These are phyloP conservation scores for Fusarium citri DNA, from an alignment of 2,329 filamentous ascomycete genomes.

Conservation along the genomic window DNA sequence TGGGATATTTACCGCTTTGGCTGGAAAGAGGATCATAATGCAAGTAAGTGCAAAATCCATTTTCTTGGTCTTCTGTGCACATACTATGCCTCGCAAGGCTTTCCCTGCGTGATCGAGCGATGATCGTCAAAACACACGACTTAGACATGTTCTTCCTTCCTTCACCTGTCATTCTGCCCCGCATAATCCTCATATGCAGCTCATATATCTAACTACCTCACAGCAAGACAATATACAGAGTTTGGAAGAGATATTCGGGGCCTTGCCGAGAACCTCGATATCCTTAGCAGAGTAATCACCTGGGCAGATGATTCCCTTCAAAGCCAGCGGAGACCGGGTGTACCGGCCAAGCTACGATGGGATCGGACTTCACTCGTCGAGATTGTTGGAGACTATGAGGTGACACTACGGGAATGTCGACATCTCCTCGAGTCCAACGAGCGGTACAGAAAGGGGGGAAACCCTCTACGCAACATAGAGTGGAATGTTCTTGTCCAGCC, in stretches of 20 bases:
- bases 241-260: constrained; percentile 49
- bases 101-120: constrained; percentile 2
- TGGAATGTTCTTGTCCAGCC: constrained; percentile 54
- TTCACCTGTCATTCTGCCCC: background rate
- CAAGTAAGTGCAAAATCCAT: constrained; percentile 46
- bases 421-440: constrained; percentile 47
- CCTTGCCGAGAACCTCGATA: constrained; percentile 49
- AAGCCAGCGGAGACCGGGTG: constrained; percentile 40
- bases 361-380: constrained; percentile 40
- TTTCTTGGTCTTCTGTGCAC: background rate
- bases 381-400: constrained; percentile 50
- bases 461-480: constrained; percentile 49
- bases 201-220: constrained; percentile 8
- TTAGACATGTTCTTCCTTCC: background rate
- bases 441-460: constrained; percentile 44
- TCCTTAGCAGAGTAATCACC: constrained; percentile 47
- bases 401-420: constrained; percentile 50
- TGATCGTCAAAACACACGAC: constrained; percentile 1
- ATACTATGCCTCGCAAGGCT: constrained; percentile 35
- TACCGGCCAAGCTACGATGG: constrained; percentile 39
- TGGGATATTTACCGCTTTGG: constrained; percentile 51
- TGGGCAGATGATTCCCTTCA: constrained; percentile 46
- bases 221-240: constrained; percentile 49
- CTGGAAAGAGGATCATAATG: constrained; percentile 50
- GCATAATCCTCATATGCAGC: background rate